Percentiles rank a stretch among this genome's conserved stretches.
Evolutionary conservation across 2,329 filamentous ascomycete genomes (phyloP).

Genomic region (Diplodia intermedia): DNA sequence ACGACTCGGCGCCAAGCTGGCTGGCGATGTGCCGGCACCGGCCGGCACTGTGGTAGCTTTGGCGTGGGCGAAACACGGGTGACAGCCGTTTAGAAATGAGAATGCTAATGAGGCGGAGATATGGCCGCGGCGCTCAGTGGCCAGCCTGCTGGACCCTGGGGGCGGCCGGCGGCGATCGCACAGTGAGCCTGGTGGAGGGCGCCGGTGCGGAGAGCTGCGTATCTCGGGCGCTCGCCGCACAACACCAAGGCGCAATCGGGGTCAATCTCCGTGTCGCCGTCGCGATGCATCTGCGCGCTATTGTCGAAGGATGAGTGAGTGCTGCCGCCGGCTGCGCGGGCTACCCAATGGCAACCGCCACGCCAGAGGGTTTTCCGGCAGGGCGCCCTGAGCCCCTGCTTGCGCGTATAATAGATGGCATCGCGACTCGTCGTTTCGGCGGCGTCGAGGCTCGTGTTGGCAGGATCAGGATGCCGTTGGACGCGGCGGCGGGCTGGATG

Average conservation of each 20-base stretch:
- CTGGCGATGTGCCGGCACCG: conserved; percentile 13
- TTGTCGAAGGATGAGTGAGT: conserved; percentile 14
- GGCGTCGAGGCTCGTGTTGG: conserved; percentile 2
- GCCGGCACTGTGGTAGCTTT: conserved; percentile 15
- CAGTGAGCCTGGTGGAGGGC: not conserved
- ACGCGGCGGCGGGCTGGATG: not conserved
- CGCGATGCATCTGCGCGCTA: not conserved
- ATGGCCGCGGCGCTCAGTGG: conserved; percentile 5
- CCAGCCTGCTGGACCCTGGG: conserved; percentile 11
- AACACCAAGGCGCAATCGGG: conserved; percentile 5
- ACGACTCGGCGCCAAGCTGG: conserved; percentile 12
- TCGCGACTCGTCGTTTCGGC: not conserved
- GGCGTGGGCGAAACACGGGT: conserved; percentile 2
- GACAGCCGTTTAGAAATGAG: conserved; percentile 21
- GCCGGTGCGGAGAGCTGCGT: not conserved
- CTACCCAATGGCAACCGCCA: not conserved
- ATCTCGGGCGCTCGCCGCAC: not conserved
- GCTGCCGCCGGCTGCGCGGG: not conserved
- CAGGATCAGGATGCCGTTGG: not conserved
- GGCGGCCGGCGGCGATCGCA: conserved; percentile 6
- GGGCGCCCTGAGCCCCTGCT: not conserved
- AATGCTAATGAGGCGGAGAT: conserved; percentile 11
- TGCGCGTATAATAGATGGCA: not conserved
- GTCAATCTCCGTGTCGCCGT: conserved; percentile 9
- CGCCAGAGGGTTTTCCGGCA: too few species aligned